phyloP scores from a whole-genome alignment of 129 eudicot genomes.

The Daucus carota region DNA sequence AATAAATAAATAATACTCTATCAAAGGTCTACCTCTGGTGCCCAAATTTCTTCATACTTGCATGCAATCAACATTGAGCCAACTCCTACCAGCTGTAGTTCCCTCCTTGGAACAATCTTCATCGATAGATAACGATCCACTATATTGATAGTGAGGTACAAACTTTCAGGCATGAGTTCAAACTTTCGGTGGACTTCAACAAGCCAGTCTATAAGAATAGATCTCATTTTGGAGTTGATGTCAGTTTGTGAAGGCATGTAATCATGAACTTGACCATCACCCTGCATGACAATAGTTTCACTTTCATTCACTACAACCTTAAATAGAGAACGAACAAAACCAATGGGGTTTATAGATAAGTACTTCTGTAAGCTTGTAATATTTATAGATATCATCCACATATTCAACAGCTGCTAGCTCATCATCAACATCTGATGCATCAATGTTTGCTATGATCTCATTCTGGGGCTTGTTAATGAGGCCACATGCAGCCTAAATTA shows the following conservation, averaged over 20 bases:
- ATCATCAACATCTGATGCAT: constrained; percentile 51
- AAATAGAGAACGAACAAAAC: background rate
- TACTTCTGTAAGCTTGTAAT: constrained; percentile 67
- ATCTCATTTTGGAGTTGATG: constrained; percentile 66
- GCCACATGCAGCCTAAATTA: constrained; percentile 66
- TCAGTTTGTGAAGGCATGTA: constrained; percentile 69
- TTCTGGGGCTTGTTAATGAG: constrained; percentile 45
- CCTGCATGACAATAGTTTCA: constrained; percentile 14
- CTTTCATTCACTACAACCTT: background rate
- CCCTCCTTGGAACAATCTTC: constrained; percentile 49
- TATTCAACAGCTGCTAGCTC: constrained; percentile 82
- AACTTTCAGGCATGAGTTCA: constrained; percentile 68
- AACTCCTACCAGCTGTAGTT: constrained; percentile 80
- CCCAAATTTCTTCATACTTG: constrained; percentile 97
- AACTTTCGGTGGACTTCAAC: constrained; percentile 83
- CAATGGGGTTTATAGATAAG: background rate
- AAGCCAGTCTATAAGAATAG: constrained; percentile 78
- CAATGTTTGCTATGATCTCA: constrained; percentile 43
- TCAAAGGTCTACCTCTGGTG: constrained; percentile 58
- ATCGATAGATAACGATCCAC: constrained; percentile 67
- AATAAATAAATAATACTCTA: background rate
- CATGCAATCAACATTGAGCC: constrained; percentile 78
- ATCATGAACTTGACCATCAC: constrained; percentile 45
- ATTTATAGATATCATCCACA: constrained; percentile 79
- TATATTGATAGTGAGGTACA: constrained; percentile 65